These are phyloP conservation scores for Sporodiniella umbellata DNA, from an alignment of 371 early-diverging fungal genomes.

Conservation along the genomic window DNA sequence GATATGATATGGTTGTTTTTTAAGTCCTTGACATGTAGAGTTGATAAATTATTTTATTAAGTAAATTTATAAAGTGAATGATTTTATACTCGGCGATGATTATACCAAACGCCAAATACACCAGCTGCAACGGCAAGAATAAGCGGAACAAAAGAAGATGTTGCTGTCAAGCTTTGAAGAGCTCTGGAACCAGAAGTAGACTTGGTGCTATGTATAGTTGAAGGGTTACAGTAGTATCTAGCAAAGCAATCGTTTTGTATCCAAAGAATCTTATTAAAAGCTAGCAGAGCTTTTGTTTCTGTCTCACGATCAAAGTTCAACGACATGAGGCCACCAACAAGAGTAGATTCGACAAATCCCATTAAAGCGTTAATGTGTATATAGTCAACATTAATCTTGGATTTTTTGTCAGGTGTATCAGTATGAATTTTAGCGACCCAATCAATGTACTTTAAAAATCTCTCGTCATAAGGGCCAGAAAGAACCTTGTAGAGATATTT, in stretches of 20 bases:
- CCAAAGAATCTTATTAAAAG: slow-evolving; percentile 86
- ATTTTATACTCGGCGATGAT: slow-evolving; percentile 1
- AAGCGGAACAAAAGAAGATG: slow-evolving; percentile 19
- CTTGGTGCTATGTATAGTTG: slow-evolving; percentile 5
- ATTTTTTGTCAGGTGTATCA: slow-evolving; percentile 70
- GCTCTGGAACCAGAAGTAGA: background rate
- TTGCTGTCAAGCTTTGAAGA: slow-evolving; percentile 2
- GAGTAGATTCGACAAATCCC: slow-evolving; percentile 65
- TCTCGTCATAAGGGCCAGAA: slow-evolving; percentile 69
- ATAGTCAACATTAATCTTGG: slow-evolving; percentile 79
- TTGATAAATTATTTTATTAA: background rate
- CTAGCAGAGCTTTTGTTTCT: slow-evolving; percentile 57
- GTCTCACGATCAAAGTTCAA: slow-evolving; percentile 58
- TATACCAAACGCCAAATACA: slow-evolving; percentile 26
- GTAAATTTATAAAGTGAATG: background rate
- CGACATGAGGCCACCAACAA: slow-evolving; percentile 62
- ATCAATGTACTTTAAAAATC: slow-evolving; percentile 75
- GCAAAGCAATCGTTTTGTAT: slow-evolving; percentile 87
- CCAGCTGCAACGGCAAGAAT: slow-evolving; percentile 29
- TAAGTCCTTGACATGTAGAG: too few relatives aligned
- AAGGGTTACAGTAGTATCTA: slow-evolving; percentile 64
- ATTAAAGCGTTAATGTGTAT: slow-evolving; percentile 79
- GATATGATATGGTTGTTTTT: too few relatives aligned
- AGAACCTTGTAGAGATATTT: slow-evolving; percentile 75
- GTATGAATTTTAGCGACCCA: slow-evolving; percentile 70